Evolutionary conservation across 106 monocot genomes (phyloP).

Genomic region (Triglochin maritima): DNA sequence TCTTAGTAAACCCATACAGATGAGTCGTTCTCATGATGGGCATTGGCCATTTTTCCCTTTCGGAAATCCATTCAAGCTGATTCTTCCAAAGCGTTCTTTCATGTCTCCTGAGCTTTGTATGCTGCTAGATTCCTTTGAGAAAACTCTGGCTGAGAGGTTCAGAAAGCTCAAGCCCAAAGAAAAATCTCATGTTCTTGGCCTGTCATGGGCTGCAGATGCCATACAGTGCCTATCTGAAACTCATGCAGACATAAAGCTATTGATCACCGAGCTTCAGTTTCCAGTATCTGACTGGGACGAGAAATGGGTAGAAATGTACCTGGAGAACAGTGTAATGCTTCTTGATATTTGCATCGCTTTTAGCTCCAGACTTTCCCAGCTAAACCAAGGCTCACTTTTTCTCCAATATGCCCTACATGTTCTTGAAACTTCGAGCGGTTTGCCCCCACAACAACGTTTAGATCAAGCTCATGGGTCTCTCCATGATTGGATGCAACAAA

Average conservation of each 20-base stretch:
- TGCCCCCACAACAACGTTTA: conserved; percentile 27
- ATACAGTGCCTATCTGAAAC: conserved; percentile 37
- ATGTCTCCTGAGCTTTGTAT: conserved; percentile 29
- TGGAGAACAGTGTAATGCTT: conserved; percentile 62
- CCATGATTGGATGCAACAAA: conserved; percentile 38
- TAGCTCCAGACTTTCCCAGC: conserved; percentile 48
- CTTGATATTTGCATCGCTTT: conserved; percentile 85
- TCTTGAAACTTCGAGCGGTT: conserved; percentile 12
- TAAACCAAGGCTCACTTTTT: conserved; percentile 57
- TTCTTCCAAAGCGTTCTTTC: conserved; percentile 37
- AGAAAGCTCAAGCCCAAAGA: conserved; percentile 45
- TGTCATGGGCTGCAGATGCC: conserved; percentile 62
- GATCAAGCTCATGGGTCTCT: conserved; percentile 30
- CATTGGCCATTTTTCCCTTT: conserved; percentile 31
- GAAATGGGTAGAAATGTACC: conserved; percentile 66
- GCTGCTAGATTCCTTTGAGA: conserved; percentile 41
- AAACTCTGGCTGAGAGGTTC: conserved; percentile 37
- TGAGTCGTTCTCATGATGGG: conserved; percentile 59
- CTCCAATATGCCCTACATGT: conserved; percentile 42
- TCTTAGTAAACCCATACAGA: conserved; percentile 10
- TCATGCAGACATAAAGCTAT: conserved; percentile 36
- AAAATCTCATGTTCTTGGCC: conserved; percentile 32
- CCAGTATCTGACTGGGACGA: conserved; percentile 83
- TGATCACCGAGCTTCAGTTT: conserved; percentile 68
- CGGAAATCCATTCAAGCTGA: conserved; percentile 53